Evolutionary conservation across 2,329 filamentous ascomycete genomes (phyloP).

Genomic region (Dactylellina leptospora): DNA sequence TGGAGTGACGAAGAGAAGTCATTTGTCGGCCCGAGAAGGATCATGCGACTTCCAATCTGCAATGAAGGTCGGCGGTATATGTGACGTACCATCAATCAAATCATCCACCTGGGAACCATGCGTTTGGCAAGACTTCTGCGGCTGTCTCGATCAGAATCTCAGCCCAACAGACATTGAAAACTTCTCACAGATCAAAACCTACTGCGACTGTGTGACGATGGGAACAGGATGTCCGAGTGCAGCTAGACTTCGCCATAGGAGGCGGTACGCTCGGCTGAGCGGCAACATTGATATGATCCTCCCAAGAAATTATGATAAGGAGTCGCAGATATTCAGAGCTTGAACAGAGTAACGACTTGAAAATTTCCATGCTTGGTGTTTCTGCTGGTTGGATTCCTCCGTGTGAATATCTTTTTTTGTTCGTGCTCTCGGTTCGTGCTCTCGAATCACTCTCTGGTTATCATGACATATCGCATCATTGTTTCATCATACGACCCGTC

Average conservation of each 20-base stretch:
- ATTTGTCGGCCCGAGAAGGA: not conserved
- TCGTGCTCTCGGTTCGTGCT: no score
- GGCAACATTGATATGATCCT: conserved; percentile 22
- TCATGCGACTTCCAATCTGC: conserved; percentile 26
- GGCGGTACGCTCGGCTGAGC: conserved; percentile 1
- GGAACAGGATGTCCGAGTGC: conserved; percentile 17
- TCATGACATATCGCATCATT: no score
- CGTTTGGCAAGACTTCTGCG: conserved; percentile 46
- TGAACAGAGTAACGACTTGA: not conserved
- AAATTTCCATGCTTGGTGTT: not conserved
- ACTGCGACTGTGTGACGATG: conserved; percentile 46
- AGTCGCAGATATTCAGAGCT: not conserved
- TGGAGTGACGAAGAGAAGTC: not conserved
- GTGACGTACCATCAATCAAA: conserved; percentile 19
- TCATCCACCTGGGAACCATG: conserved; percentile 39
- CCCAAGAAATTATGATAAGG: conserved; percentile 9
- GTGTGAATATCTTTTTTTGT: no score
- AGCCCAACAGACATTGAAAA: conserved; percentile 36
- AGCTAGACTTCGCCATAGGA: conserved; percentile 11
- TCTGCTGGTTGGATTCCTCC: not conserved
- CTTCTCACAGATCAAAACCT: conserved; percentile 42
- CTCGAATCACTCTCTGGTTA: no score
- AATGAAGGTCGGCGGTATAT: conserved; percentile 23
- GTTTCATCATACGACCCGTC: no score
- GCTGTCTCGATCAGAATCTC: conserved; percentile 37